Percentiles rank a stretch among this genome's conserved stretches.
Conservation (phyloP, 2,329 filamentous ascomycete species). For the Epichloe elymi region DNA sequence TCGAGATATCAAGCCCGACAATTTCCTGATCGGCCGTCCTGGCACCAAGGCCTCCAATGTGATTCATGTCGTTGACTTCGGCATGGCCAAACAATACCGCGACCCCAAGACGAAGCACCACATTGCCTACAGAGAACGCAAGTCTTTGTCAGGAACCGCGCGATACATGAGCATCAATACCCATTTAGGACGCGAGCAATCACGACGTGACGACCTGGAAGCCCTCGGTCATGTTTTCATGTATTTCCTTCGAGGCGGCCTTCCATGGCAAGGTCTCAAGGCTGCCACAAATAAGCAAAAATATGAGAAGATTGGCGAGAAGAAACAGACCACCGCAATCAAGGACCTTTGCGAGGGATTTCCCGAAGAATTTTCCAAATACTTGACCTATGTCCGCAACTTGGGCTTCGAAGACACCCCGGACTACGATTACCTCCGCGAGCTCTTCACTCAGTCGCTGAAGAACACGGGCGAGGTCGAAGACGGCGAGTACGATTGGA, state of each 20-base stretch:
- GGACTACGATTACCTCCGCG: slow-evolving; percentile 94
- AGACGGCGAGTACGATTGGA: slow-evolving; percentile 99
- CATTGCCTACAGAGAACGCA: slow-evolving; percentile 92
- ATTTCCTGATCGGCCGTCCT: slow-evolving; percentile 97
- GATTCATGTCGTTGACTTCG: slow-evolving; percentile 97
- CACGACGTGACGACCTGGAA: slow-evolving; percentile 88
- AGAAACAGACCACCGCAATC: slow-evolving; percentile 96
- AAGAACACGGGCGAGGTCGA: slow-evolving; percentile 92
- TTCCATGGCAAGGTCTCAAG: slow-evolving; percentile 62
- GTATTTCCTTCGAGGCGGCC: slow-evolving; percentile 58
- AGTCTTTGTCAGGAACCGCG: slow-evolving; percentile 90
- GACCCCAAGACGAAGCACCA: slow-evolving; percentile 99
- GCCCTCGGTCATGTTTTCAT: slow-evolving; percentile 66
- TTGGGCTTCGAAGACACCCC: slow-evolving; percentile 97
- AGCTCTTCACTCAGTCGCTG: slow-evolving; percentile 89
- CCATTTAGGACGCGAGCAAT: slow-evolving; percentile 91
- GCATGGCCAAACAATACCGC: slow-evolving; percentile 98
- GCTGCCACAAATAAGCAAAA: slow-evolving; percentile 83
- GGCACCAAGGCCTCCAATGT: slow-evolving; percentile 92
- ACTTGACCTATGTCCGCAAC: slow-evolving; percentile 92
- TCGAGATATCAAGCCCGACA: slow-evolving; percentile 99
- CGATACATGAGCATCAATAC: slow-evolving; percentile 99
- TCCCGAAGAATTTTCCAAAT: slow-evolving; percentile 95
- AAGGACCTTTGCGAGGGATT: slow-evolving; percentile 95
- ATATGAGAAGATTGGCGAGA: slow-evolving; percentile 99